Conservation (phyloP, 2,329 filamentous ascomycete genomes). For the Karstenula rhodostoma region DNA sequence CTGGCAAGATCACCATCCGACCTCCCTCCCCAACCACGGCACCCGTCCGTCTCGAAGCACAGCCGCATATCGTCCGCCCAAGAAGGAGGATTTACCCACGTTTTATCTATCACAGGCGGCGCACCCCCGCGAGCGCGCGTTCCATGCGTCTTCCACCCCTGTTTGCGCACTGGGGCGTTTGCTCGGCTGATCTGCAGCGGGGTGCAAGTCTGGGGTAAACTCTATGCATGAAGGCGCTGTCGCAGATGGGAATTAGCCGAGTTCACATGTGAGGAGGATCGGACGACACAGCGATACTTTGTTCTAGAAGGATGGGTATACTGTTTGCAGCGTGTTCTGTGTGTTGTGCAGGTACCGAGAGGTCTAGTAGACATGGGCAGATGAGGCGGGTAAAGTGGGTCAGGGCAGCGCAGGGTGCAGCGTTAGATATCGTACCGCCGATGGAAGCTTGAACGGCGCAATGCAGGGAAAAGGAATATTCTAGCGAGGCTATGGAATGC, state of each 20-base stretch:
- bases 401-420: not conserved
- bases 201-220: slow-evolving; percentile 35
- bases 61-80: slow-evolving; percentile 33
- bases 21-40: slow-evolving; percentile 12
- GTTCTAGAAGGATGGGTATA: slow-evolving; percentile 23
- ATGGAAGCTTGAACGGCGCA: not conserved
- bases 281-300: slow-evolving; percentile 22
- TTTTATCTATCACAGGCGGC: slow-evolving; percentile 7
- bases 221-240: slow-evolving; percentile 32
- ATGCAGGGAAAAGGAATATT: slow-evolving; percentile 11
- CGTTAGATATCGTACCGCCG: not conserved
- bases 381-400: slow-evolving; percentile 15
- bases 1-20: slow-evolving; percentile 17
- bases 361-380: slow-evolving; percentile 6
- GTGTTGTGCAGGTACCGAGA: slow-evolving; percentile 7
- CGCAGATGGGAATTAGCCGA: slow-evolving; percentile 34
- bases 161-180: not conserved
- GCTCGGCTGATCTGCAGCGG: slow-evolving; percentile 19
- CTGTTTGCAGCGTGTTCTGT: not conserved
- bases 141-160: slow-evolving; percentile 4
- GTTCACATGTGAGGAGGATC: slow-evolving; percentile 13
- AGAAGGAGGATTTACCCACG: slow-evolving; percentile 11
- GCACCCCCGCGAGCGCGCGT: no score
- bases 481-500: slow-evolving; percentile 1
- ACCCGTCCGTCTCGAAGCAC: slow-evolving; percentile 17